A percentile compares a stretch with the other conserved stretches of the same genome.
Evolutionary conservation across 2,329 filamentous ascomycete genomes (phyloP).

Genomic region (Aspergillus spinulosporus): DNA sequence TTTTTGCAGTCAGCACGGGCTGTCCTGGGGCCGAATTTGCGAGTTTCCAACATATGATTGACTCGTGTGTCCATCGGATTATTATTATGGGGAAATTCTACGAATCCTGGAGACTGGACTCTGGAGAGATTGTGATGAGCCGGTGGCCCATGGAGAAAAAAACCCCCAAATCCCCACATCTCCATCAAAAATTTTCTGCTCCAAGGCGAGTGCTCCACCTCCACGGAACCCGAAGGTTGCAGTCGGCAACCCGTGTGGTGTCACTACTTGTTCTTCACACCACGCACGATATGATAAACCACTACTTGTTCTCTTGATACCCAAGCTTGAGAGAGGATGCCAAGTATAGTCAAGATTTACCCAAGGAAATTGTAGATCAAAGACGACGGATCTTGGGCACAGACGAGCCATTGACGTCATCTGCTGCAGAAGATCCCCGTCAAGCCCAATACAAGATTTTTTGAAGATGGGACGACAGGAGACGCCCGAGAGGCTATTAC

Average conservation of each 20-base stretch:
- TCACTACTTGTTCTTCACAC: background rate
- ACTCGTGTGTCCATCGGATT: background rate
- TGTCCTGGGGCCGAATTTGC: background rate
- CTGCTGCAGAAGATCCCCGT: background rate
- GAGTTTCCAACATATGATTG: background rate
- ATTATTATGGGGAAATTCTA: background rate
- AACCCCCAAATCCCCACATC: slow-evolving; percentile 10
- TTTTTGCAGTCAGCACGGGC: no score
- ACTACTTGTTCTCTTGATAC: background rate
- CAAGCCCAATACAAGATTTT: background rate
- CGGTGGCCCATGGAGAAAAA: slow-evolving; percentile 6
- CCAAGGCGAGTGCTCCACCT: background rate
- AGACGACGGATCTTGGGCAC: background rate
- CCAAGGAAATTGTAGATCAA: background rate
- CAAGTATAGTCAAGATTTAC: slow-evolving; percentile 1
- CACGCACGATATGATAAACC: background rate
- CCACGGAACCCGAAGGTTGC: slow-evolving; percentile 1
- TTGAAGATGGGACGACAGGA: background rate
- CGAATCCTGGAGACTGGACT: slow-evolving; percentile 4
- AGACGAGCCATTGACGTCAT: slow-evolving; percentile 7
- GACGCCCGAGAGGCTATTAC: background rate
- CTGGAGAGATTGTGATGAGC: slow-evolving; percentile 4
- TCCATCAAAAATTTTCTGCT: background rate
- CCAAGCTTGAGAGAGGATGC: background rate
- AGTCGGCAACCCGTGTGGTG: slow-evolving; percentile 1